A percentile compares a stretch with the other conserved stretches of the same genome.
These are phyloP conservation scores for Aspergillus taichungensis DNA, from an alignment of 495 filamentous ascomycete genomes.

Conservation along the genomic window DNA sequence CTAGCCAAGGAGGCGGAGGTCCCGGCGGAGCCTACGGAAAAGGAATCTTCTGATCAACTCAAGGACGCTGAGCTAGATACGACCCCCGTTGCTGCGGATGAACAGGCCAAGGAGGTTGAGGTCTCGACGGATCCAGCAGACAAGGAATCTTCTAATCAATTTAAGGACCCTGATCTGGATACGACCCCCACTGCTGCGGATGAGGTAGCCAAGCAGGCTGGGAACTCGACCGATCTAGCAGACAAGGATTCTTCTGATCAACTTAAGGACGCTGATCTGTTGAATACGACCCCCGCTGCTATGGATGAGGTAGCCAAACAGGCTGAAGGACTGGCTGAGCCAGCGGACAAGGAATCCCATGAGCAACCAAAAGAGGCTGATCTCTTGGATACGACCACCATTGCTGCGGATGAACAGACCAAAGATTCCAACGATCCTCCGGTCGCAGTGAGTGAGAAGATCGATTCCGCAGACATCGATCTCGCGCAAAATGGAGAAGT, in stretches of 20 bases:
- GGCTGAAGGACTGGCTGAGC: neutral
- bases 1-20: neutral
- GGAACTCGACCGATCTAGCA: neutral
- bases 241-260: constrained; percentile 1
- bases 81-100: neutral
- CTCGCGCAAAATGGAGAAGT: too few relatives aligned
- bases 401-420: neutral
- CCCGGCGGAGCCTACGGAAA: constrained; percentile 1
- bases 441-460: neutral
- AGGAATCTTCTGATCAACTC: neutral
- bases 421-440: neutral
- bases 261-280: constrained; percentile 1
- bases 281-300: neutral
- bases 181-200: neutral
- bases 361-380: constrained; percentile 2
- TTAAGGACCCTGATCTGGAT: neutral
- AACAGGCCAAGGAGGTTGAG: constrained; percentile 1
- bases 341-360: constrained; percentile 1
- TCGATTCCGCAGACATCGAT: too few relatives aligned
- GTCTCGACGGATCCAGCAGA: constrained; percentile 1
- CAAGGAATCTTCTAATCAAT: neutral
- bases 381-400: neutral
- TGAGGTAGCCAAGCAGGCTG: constrained; percentile 2
- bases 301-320: constrained; percentile 1
- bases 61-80: neutral